Conservation (phyloP, 1,284 basidiomycete genomes). For the Takashimella koratensis region DNA sequence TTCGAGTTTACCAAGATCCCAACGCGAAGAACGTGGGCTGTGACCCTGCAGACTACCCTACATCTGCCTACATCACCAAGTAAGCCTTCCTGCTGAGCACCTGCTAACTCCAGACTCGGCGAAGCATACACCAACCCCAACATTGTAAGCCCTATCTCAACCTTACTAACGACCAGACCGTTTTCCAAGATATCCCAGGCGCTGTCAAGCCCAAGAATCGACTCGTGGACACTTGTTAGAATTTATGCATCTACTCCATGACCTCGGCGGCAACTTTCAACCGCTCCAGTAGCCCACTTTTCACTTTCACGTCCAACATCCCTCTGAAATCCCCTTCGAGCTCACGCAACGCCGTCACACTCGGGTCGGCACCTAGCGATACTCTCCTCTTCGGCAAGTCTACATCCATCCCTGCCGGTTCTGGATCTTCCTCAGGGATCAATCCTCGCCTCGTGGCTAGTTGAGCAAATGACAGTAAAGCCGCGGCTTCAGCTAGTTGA, state of each 20-base stretch:
- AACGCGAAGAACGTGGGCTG: slow-evolving; percentile 46
- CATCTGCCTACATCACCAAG: slow-evolving; percentile 54
- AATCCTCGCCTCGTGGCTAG: slow-evolving; percentile 55
- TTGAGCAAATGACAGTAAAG: slow-evolving; percentile 26
- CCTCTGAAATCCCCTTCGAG: slow-evolving; percentile 67
- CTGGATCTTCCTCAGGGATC: slow-evolving; percentile 3
- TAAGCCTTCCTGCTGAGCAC: neutral
- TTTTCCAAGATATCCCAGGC: slow-evolving; percentile 22
- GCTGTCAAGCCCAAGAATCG: slow-evolving; percentile 32
- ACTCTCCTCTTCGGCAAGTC: slow-evolving; percentile 48
- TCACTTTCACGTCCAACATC: slow-evolving; percentile 59
- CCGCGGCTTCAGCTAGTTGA: slow-evolving; percentile 45
- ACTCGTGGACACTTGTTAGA: slow-evolving; percentile 31
- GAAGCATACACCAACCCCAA: slow-evolving; percentile 42
- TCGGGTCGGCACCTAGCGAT: slow-evolving; percentile 50
- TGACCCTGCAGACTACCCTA: slow-evolving; percentile 54
- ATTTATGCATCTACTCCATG: slow-evolving; percentile 2
- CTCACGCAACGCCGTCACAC: slow-evolving; percentile 69
- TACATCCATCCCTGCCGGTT: slow-evolving; percentile 14
- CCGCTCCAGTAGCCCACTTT: slow-evolving; percentile 49
- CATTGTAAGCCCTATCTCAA: slow-evolving; percentile 27
- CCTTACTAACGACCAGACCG: slow-evolving; percentile 17
- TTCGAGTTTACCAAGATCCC: slow-evolving; percentile 50
- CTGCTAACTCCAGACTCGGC: slow-evolving; percentile 13
- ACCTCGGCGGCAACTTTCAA: slow-evolving; percentile 60